phyloP scores from a whole-genome alignment of 495 filamentous ascomycete species.

The Tetracladium setigerum region DNA sequence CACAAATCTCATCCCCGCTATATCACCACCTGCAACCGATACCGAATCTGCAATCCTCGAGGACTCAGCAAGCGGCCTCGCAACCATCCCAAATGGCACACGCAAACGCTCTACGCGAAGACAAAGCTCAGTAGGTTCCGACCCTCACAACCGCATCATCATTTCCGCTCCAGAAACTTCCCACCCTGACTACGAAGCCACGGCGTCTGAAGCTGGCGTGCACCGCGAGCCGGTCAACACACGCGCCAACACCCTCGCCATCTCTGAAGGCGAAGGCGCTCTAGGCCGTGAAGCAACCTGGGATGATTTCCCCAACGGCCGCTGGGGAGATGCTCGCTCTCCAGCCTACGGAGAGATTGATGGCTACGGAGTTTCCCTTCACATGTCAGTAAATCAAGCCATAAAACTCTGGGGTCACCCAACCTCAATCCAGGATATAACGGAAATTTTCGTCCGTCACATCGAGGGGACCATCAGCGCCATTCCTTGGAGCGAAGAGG shows the following conservation, averaged over 20 bases:
- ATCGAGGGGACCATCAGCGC: slow-evolving; percentile 65
- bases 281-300: slow-evolving; percentile 93
- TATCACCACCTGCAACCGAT: slow-evolving; percentile 30
- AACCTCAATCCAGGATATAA: slow-evolving; percentile 58
- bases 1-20: slow-evolving; percentile 67
- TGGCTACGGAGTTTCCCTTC: slow-evolving; percentile 85
- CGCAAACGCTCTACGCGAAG: slow-evolving; percentile 23
- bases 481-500: slow-evolving; percentile 92
- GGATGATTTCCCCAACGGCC: slow-evolving; percentile 97
- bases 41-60: slow-evolving; percentile 22
- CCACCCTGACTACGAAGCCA: slow-evolving; percentile 57
- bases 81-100: slow-evolving; percentile 28
- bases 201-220: slow-evolving; percentile 54
- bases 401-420: slow-evolving; percentile 79
- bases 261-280: slow-evolving; percentile 86
- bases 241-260: slow-evolving; percentile 76
- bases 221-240: slow-evolving; percentile 51
- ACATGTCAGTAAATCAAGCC: slow-evolving; percentile 71
- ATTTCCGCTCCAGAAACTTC: slow-evolving; percentile 47
- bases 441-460: slow-evolving; percentile 68
- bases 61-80: slow-evolving; percentile 12
- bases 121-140: slow-evolving; percentile 45
- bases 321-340: slow-evolving; percentile 88
- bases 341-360: slow-evolving; percentile 94
- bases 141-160: slow-evolving; percentile 78